Conservation (phyloP, 1,284 basidiomycete genomes). For the Pseudozyma hubeiensis region DNA sequence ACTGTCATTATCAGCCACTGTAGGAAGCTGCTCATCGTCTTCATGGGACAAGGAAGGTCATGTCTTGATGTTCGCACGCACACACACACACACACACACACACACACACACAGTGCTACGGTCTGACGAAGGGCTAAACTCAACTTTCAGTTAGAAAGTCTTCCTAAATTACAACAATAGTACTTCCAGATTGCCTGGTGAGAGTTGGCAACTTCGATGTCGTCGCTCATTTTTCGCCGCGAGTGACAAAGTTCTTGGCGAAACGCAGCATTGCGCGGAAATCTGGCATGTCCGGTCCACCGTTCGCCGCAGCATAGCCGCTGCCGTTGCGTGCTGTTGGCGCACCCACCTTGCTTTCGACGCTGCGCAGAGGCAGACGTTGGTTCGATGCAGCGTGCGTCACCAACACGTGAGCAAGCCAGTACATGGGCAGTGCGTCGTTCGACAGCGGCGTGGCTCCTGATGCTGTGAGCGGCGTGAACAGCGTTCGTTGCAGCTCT, state of each 20-base stretch:
- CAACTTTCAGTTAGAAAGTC: not conserved
- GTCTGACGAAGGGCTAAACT: no score
- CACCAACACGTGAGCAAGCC: slow-evolving; percentile 59
- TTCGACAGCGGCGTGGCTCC: slow-evolving; percentile 59
- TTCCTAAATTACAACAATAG: not conserved
- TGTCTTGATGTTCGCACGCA: no score
- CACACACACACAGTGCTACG: no score
- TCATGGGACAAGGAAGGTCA: no score
- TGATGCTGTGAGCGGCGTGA: slow-evolving; percentile 56
- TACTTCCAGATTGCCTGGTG: no score
- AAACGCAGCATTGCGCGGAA: slow-evolving; percentile 58
- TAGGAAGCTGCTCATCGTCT: no score
- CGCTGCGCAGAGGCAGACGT: slow-evolving; percentile 38
- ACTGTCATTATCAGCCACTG: no score
- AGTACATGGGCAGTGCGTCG: slow-evolving; percentile 61
- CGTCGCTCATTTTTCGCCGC: slow-evolving; percentile 38
- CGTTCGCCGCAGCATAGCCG: slow-evolving; percentile 18
- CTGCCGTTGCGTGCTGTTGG: slow-evolving; percentile 17
- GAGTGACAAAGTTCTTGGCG: slow-evolving; percentile 56
- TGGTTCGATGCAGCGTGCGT: slow-evolving; percentile 54
- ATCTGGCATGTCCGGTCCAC: slow-evolving; percentile 46
- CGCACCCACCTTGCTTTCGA: slow-evolving; percentile 28
- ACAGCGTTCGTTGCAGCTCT: slow-evolving; percentile 36
- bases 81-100: no score
- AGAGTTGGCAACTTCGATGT: no score